Evolutionary conservation across 148 eudicot species (phyloP).

Genomic region (Amaranthus hypochondriacus): DNA sequence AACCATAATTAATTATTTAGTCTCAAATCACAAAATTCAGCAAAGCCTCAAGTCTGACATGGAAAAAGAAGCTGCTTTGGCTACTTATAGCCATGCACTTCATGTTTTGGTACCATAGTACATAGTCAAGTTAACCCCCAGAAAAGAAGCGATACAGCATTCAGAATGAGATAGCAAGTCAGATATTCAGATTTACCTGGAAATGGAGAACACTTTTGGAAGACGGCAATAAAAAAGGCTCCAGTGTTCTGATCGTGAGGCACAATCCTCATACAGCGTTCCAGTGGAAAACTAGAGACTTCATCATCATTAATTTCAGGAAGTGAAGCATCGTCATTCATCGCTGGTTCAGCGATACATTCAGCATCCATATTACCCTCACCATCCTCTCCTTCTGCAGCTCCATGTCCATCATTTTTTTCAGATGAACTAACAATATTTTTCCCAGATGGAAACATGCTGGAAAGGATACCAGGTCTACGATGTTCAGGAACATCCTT

Average conservation of each 20-base stretch:
- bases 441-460: constrained; percentile 94
- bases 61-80: background rate
- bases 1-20: background rate
- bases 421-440: constrained; percentile 29
- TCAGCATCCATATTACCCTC: constrained; percentile 25
- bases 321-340: constrained; percentile 26
- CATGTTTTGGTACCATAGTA: background rate
- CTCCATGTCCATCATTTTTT: constrained; percentile 21
- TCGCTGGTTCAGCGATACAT: constrained; percentile 18
- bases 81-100: background rate
- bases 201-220: constrained; percentile 63
- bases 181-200: constrained; percentile 50
- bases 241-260: constrained; percentile 99
- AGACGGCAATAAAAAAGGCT: constrained; percentile 90
- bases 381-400: constrained; percentile 24
- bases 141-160: background rate
- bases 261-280: constrained; percentile 91
- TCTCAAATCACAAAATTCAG: background rate
- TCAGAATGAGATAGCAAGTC: background rate
- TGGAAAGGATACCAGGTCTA: constrained; percentile 44
- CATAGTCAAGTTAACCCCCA: background rate
- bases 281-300: constrained; percentile 72
- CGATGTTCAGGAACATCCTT: constrained; percentile 65
- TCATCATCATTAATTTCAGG: constrained; percentile 42
- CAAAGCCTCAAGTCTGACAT: background rate